phyloP scores from a whole-genome alignment of 1,284 basidiomycete species.

The Fomitiporia mediterranea region DNA sequence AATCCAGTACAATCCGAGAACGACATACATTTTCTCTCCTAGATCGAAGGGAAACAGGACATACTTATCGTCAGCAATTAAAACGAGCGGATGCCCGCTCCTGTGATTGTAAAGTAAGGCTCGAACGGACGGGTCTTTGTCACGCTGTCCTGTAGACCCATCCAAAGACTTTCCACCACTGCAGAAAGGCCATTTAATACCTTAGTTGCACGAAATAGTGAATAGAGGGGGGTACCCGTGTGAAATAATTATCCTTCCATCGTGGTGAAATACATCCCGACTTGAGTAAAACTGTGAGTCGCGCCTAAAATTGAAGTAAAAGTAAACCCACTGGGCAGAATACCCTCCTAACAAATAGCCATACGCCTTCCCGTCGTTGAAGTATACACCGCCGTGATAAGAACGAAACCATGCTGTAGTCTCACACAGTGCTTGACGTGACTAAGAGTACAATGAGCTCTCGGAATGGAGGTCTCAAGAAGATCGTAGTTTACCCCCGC shows the following conservation, averaged over 20 bases:
- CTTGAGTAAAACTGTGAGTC: slow-evolving; percentile 34
- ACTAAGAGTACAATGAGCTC: slow-evolving; percentile 36
- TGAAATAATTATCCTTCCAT: slow-evolving; percentile 67
- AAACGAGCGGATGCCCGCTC: slow-evolving; percentile 50
- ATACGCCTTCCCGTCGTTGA: slow-evolving; percentile 51
- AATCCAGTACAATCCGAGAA: slow-evolving; percentile 70
- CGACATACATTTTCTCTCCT: slow-evolving; percentile 54
- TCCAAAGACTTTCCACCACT: slow-evolving; percentile 57
- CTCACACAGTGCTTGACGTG: slow-evolving; percentile 77
- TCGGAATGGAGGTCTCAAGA: no score
- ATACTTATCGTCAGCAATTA: slow-evolving; percentile 71
- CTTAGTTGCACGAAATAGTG: slow-evolving; percentile 6
- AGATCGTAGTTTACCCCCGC: slow-evolving; percentile 29
- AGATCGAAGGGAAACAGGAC: slow-evolving; percentile 66
- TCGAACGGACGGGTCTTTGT: slow-evolving; percentile 62
- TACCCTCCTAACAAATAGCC: slow-evolving; percentile 72
- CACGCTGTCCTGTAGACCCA: slow-evolving; percentile 55
- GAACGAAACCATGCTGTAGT: slow-evolving; percentile 67
- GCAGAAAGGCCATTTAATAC: not conserved
- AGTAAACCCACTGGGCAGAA: slow-evolving; percentile 48
- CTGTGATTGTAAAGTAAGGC: slow-evolving; percentile 55
- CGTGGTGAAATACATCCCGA: slow-evolving; percentile 59
- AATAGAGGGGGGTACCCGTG: slow-evolving; percentile 52
- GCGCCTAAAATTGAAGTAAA: not conserved
- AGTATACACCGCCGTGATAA: slow-evolving; percentile 76